phyloP scores from a whole-genome alignment of 163 green algal species.

The Scenedesmus sp. region DNA sequence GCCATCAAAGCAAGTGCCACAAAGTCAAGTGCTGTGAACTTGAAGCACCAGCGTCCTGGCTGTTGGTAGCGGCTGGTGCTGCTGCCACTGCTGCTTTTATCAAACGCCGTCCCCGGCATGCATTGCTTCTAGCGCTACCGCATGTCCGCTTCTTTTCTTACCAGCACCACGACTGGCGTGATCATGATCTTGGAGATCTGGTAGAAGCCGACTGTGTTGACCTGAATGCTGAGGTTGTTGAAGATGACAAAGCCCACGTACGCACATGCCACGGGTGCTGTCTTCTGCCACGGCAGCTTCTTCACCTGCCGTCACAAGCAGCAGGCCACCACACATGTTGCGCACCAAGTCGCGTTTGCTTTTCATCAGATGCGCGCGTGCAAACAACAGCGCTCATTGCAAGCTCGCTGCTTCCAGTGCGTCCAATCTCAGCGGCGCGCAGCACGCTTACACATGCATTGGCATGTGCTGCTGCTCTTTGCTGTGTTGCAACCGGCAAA shows the following conservation, averaged over 20 bases:
- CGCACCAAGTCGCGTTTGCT: not conserved
- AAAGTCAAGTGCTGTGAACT: no score
- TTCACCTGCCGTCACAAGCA: not conserved
- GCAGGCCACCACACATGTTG: not conserved
- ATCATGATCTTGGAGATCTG: constrained; percentile 54
- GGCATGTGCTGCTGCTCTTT: no score
- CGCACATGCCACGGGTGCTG: constrained; percentile 34
- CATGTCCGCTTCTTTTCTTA: not conserved
- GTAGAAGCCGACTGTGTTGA: constrained; percentile 56
- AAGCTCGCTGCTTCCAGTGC: no score
- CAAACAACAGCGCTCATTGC: no score
- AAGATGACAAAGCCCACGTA: constrained; percentile 53
- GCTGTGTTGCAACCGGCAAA: no score
- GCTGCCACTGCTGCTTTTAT: no score
- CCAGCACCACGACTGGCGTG: constrained; percentile 39
- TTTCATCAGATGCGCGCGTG: not conserved
- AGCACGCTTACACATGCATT: no score
- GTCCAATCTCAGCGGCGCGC: no score
- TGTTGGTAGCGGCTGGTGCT: no score
- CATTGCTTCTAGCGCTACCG: no score
- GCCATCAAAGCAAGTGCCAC: no score
- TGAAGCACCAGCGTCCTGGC: no score
- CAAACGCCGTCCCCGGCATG: not conserved
- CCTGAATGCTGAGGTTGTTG: constrained; percentile 55
- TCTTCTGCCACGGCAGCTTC: not conserved